Conservation (phyloP, 2,329 filamentous ascomycete genomes). For the Colletotrichum shisoi region DNA sequence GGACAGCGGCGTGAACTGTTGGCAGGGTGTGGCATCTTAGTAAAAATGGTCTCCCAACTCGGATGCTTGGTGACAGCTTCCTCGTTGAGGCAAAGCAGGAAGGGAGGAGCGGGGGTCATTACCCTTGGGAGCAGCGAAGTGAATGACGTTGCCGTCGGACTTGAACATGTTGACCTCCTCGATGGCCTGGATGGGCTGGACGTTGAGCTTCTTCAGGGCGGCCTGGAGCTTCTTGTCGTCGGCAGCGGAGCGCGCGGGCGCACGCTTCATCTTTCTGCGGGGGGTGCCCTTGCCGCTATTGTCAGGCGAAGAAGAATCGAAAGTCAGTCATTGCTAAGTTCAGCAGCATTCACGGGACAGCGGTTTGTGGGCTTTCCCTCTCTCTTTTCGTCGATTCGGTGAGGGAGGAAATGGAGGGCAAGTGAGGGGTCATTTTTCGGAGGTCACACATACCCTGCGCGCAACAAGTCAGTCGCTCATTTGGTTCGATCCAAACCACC, state of each 20-base stretch:
- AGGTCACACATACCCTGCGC: conserved; percentile 50
- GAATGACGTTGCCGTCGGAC: conserved; percentile 99
- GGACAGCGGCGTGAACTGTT: conserved; percentile 92
- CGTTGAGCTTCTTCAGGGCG: conserved; percentile 98
- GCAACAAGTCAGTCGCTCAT: conserved; percentile 31
- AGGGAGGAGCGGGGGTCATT: conserved; percentile 49
- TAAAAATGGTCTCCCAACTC: background rate
- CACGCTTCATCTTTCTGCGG: conserved; percentile 97
- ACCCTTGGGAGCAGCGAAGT: conserved; percentile 99
- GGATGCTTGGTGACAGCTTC: background rate
- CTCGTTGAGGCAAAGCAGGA: background rate
- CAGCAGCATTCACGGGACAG: conserved; percentile 10
- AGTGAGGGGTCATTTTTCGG: conserved; percentile 37
- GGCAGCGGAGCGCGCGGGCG: conserved; percentile 87
- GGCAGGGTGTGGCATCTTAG: conserved; percentile 18
- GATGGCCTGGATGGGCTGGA: conserved; percentile 98
- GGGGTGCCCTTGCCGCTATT: conserved; percentile 93
- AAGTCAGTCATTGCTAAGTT: conserved; percentile 45
- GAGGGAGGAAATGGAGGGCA: conserved; percentile 16
- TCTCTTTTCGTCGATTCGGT: conserved; percentile 12
- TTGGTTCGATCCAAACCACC: background rate
- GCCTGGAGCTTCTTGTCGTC: conserved; percentile 99
- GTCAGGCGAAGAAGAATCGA: conserved; percentile 29
- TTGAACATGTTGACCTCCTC: conserved; percentile 99
- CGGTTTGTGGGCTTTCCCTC: conserved; percentile 13